These are phyloP conservation scores for Bretschneidera sinensis DNA, from an alignment of 345 rosid species.

Conservation along the genomic window DNA sequence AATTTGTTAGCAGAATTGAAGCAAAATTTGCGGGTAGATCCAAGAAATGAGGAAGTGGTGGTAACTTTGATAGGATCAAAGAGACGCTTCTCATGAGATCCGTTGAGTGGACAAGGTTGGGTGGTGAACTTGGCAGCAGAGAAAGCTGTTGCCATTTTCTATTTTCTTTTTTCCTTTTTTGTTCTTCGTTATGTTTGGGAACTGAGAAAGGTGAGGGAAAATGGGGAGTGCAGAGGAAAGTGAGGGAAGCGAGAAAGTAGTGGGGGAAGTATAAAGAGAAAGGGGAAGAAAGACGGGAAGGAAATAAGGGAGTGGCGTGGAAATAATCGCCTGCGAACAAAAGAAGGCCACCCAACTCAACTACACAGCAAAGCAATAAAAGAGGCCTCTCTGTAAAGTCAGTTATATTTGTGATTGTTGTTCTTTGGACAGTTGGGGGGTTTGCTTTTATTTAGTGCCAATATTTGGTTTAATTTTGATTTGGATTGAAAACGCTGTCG, in stretches of 20 bases:
- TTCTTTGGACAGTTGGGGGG: too few species aligned
- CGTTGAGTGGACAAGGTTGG: conserved; percentile 31
- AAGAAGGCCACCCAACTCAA: conserved; percentile 1
- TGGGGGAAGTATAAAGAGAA: too few species aligned
- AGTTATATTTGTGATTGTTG: too few species aligned
- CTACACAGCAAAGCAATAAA: not conserved
- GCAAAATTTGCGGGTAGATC: conserved; percentile 41
- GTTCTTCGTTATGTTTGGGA: conserved; percentile 3
- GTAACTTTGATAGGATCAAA: conserved; percentile 27
- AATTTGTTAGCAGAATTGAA: conserved; percentile 10
- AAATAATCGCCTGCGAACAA: not conserved
- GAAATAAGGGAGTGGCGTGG: conserved; percentile 26
- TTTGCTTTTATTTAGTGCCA: too few species aligned
- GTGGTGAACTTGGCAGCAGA: conserved; percentile 37
- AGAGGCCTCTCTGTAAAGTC: not conserved
- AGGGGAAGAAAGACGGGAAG: too few species aligned
- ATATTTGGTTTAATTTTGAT: too few species aligned
- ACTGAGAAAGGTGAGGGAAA: not conserved
- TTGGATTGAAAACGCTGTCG: too few species aligned
- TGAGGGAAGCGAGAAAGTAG: not conserved
- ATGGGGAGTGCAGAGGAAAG: not conserved
- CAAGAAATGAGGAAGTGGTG: conserved; percentile 33
- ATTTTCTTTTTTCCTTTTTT: not conserved
- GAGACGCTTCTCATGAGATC: conserved; percentile 40
- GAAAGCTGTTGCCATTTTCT: conserved; percentile 42